A percentile compares a stretch with the other conserved stretches of the same genome.
Conservation (phyloP, 164 flowering plant genomes). For the Dillenia turbinata region DNA sequence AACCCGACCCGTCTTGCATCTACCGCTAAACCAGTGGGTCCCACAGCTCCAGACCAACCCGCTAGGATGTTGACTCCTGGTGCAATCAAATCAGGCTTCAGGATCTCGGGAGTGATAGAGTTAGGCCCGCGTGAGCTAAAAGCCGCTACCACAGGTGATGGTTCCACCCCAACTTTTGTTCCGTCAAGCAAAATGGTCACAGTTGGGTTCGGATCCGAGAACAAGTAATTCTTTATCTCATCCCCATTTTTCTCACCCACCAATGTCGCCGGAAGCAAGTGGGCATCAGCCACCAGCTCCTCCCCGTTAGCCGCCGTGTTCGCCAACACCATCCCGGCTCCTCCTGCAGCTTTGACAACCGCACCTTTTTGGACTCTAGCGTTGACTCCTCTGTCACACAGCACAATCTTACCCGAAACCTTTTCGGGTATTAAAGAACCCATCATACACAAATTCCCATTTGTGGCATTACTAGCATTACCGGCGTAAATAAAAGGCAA, state of each 20-base stretch:
- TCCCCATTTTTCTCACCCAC: constrained; percentile 11
- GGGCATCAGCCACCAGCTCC: constrained; percentile 17
- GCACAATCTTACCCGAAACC: constrained; percentile 19
- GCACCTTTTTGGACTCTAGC: constrained; percentile 16
- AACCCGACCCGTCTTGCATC: constrained; percentile 13
- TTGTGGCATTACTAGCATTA: neutral
- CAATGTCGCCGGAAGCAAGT: constrained; percentile 13
- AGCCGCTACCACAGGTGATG: constrained; percentile 16
- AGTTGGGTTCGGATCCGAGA: constrained; percentile 7
- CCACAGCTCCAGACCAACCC: constrained; percentile 13
- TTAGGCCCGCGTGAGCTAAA: constrained; percentile 22
- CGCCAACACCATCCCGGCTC: constrained; percentile 23
- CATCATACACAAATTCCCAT: neutral
- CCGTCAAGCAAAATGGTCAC: constrained; percentile 16
- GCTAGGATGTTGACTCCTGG: constrained; percentile 27
- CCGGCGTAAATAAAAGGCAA: constrained; percentile 10
- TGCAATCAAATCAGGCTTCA: constrained; percentile 24
- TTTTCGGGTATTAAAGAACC: neutral
- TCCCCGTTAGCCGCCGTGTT: constrained; percentile 10
- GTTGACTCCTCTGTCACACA: constrained; percentile 17
- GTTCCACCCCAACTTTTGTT: constrained; percentile 17
- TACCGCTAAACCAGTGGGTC: constrained; percentile 2
- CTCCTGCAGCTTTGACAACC: constrained; percentile 24
- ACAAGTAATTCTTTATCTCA: constrained; percentile 6
- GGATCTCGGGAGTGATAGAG: constrained; percentile 5